Base-by-base conservation (phyloP, 2,329 filamentous ascomycete species). In the Penicillium crustosum region DNA sequence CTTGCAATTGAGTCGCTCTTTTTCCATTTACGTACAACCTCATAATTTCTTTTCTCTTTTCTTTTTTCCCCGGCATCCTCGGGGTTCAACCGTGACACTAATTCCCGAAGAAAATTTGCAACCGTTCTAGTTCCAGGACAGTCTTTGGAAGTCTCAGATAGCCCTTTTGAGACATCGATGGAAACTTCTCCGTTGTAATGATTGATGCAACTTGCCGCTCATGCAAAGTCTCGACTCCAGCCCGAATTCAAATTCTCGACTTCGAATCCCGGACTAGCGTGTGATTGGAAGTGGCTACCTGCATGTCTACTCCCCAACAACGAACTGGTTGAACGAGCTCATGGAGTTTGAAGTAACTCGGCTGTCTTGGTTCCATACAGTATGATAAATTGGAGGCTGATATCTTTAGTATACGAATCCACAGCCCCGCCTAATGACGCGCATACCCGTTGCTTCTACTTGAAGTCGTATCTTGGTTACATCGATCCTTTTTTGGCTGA, bases 271-370 rank as follows among this genome's bases (percentile, higher is more conserved):
- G 60, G 58, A 38, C 49, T 61, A 64, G 64, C 62, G 67, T 61
- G 69, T 71, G 70, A 71, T 73, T 60, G 31, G 60, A 53, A 29
- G 56, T 66, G 70, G 66, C 49, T 66, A 61, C 66, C 61, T 73
- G 70, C 70, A 73, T 64, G 36, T 12, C 35, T 45, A 35, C 53
- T 42, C 13, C 49, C 23, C 17, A 51, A 31, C 31, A 56, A 31
- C 25, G 53, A 56, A 43, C 48, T 9, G 27, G 29, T 51, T 31
- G 21, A 43, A 50, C 47, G 36, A 42, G 21, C 17, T 21, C 52
- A 48, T 21, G 27, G 27, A 25, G 39, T 19, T 45, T 35, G 21
- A n/a, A 21, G 19, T 6, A 49, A 13, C 27, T 44, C 25, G 13
- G 36, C 13, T 38, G 17, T 35, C 29, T 36, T 21, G 13, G 36